These are phyloP conservation scores for Xanthoconium purpureum DNA, from an alignment of 768 basidiomycete species.

Conservation along the genomic window DNA sequence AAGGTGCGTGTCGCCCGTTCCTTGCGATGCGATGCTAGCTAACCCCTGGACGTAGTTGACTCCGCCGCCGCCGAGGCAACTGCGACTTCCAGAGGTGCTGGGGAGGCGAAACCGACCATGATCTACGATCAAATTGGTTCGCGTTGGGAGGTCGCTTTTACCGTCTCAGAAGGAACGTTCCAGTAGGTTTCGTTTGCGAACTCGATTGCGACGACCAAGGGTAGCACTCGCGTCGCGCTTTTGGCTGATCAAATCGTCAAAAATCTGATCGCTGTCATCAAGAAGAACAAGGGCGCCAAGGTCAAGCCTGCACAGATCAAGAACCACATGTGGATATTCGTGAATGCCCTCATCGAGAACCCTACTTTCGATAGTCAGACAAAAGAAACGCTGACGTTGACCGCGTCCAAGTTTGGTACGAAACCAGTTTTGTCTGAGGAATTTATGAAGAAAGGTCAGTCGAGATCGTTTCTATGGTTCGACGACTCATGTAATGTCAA, in stretches of 20 bases:
- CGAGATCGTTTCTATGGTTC: background rate
- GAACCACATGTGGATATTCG: constrained; percentile 98
- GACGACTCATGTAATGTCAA: constrained; percentile 1
- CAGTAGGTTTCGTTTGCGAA: constrained; percentile 98
- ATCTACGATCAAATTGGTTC: constrained; percentile 77
- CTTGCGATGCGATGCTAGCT: constrained; percentile 26
- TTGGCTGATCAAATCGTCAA: constrained; percentile 90
- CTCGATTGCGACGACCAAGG: constrained; percentile 94
- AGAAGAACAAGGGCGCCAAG: constrained; percentile 97
- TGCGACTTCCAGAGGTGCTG: constrained; percentile 75
- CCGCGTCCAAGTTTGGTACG: constrained; percentile 88
- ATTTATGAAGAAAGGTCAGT: constrained; percentile 91
- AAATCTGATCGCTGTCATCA: constrained; percentile 76
- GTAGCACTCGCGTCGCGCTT: constrained; percentile 86
- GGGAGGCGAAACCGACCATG: constrained; percentile 68
- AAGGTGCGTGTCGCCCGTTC: constrained; percentile 53
- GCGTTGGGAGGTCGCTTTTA: constrained; percentile 95
- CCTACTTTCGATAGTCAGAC: constrained; percentile 99
- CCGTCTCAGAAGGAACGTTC: constrained; percentile 87
- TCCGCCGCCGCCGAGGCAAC: constrained; percentile 69
- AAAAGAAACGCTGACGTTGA: too few species aligned
- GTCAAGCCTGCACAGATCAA: constrained; percentile 93
- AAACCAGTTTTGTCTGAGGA: constrained; percentile 84
- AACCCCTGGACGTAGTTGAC: constrained; percentile 53
- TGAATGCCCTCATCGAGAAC: constrained; percentile 94